These are phyloP conservation scores for Aspergillus pseudonomiae DNA, from an alignment of 2,329 filamentous ascomycete genomes.

Conservation along the genomic window DNA sequence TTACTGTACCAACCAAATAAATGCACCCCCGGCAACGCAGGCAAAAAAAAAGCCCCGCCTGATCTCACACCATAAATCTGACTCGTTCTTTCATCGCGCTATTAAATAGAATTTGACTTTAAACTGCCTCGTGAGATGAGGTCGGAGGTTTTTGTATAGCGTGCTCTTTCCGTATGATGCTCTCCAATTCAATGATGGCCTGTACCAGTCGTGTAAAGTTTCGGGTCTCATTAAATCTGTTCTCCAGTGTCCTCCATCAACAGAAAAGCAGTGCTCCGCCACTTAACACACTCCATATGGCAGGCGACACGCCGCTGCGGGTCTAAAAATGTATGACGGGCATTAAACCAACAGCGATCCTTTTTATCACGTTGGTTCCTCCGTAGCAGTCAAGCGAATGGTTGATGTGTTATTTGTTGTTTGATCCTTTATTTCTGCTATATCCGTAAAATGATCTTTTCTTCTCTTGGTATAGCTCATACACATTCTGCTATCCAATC, in stretches of 20 bases:
- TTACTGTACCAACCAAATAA: constrained; percentile 15
- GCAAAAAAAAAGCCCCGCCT: constrained; percentile 6
- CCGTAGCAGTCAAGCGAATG: neutral
- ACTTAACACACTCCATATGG: neutral
- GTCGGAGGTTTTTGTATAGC: neutral
- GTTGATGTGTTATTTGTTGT: neutral
- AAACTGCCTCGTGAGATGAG: neutral
- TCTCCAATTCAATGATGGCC: neutral
- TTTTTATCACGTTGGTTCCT: neutral
- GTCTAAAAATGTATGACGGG: neutral
- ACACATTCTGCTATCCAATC: neutral
- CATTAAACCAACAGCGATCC: neutral
- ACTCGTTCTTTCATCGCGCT: constrained; percentile 2
- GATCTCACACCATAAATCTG: constrained; percentile 9
- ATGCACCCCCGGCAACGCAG: constrained; percentile 22
- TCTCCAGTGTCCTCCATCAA: neutral
- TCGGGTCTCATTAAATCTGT: neutral
- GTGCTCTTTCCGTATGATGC: neutral
- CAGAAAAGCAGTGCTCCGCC: neutral
- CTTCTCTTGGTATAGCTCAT: neutral
- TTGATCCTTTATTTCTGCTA: neutral
- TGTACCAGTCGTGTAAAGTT: neutral
- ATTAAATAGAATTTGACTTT: neutral
- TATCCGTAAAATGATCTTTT: neutral
- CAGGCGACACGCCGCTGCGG: neutral